Evolutionary conservation across 306 rosid species (phyloP).

Genomic region (Sophora flavescens): DNA sequence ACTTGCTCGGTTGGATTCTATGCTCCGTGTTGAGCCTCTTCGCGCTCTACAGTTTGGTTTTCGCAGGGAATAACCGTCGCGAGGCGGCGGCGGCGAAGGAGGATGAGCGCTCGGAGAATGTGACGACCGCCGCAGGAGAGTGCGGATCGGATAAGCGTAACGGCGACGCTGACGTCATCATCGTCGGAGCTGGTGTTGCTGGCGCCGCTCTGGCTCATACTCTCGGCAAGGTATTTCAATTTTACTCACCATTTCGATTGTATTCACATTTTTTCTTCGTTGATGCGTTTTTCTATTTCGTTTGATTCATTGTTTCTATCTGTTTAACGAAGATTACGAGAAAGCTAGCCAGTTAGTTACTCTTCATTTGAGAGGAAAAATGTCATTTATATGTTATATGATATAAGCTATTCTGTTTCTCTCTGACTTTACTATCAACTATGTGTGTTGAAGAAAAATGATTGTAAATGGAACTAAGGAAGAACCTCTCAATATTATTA

Average conservation of each 20-base stretch:
- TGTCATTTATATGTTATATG: background rate
- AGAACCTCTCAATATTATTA: background rate
- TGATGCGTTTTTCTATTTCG: conserved; percentile 1
- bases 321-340: background rate
- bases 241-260: too few relatives aligned
- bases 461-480: background rate
- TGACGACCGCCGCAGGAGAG: conserved; percentile 59
- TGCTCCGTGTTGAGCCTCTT: conserved; percentile 52
- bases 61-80: conserved; percentile 38
- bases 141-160: conserved; percentile 57
- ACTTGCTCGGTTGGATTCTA: conserved; percentile 64
- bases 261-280: background rate
- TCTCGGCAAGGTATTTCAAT: conserved; percentile 77
- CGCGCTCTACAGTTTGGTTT: conserved; percentile 53
- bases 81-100: conserved; percentile 42
- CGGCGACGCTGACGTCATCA: conserved; percentile 71
- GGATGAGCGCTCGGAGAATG: conserved; percentile 46
- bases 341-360: background rate
- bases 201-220: conserved; percentile 96
- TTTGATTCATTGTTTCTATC: conserved; percentile 9
- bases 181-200: conserved; percentile 98
- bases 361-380: background rate
- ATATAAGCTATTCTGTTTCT: background rate
- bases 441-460: background rate
- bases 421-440: background rate